These are phyloP conservation scores for Penicillium griseofulvum DNA, from an alignment of 2,329 filamentous ascomycete genomes.

Conservation along the genomic window DNA sequence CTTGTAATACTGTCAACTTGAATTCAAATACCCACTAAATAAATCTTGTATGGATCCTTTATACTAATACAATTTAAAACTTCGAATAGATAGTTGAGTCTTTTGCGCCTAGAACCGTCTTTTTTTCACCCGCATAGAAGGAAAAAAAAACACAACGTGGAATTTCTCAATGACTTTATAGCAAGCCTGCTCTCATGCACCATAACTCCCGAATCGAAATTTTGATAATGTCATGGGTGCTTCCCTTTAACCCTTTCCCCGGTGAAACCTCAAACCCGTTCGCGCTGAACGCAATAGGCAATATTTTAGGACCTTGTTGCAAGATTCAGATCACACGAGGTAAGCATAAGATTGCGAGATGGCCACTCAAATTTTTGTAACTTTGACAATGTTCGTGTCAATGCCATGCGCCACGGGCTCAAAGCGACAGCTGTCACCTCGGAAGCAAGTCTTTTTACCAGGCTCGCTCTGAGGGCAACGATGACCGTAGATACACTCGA, in stretches of 20 bases:
- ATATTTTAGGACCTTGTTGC: neutral
- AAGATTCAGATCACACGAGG: neutral
- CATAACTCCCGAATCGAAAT: conserved; percentile 7
- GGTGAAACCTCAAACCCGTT: conserved; percentile 4
- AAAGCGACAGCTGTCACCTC: conserved; percentile 59
- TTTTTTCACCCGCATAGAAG: conserved; percentile 1
- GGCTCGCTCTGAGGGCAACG: conserved; percentile 56
- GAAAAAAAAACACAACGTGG: neutral
- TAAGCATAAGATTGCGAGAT: neutral
- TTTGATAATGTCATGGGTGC: conserved; percentile 2
- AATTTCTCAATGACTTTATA: neutral
- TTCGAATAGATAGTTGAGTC: conserved; percentile 1
- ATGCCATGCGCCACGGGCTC: conserved; percentile 57
- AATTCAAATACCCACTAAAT: conserved; percentile 3
- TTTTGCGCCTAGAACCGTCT: neutral
- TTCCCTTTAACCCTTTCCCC: neutral
- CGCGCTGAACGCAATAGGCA: conserved; percentile 8
- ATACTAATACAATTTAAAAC: conserved; percentile 12
- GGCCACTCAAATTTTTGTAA: conserved; percentile 42
- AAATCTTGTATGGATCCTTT: conserved; percentile 4
- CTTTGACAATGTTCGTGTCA: conserved; percentile 56
- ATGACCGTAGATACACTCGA: conserved; percentile 63
- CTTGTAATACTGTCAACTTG: neutral
- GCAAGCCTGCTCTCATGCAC: conserved; percentile 3
- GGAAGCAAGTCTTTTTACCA: conserved; percentile 56